Percentiles rank a stretch among this genome's conserved stretches.
These are phyloP conservation scores for Penicillium expansum DNA, from an alignment of 2,329 filamentous ascomycete genomes.

Conservation along the genomic window DNA sequence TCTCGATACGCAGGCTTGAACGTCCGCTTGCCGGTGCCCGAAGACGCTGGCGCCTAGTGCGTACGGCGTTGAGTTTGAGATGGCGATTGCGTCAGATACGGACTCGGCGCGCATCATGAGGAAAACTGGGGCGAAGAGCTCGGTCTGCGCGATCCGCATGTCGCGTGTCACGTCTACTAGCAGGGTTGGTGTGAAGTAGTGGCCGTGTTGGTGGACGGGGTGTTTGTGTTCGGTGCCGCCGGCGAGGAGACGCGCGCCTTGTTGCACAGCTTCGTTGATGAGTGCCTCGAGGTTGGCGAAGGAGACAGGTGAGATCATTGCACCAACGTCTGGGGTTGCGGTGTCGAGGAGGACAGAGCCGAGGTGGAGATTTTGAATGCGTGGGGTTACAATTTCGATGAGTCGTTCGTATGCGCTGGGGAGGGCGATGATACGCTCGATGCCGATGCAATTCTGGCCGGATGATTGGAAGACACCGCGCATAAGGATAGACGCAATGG, in stretches of 20 bases:
- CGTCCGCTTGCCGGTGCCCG: slow-evolving; percentile 62
- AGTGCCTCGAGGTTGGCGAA: slow-evolving; percentile 75
- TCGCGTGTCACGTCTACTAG: slow-evolving; percentile 80
- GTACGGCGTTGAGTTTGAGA: slow-evolving; percentile 82
- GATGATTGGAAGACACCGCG: slow-evolving; percentile 92
- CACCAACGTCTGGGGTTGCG: slow-evolving; percentile 68
- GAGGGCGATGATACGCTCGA: slow-evolving; percentile 84
- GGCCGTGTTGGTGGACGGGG: slow-evolving; percentile 70
- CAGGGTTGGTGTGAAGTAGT: slow-evolving; percentile 91
- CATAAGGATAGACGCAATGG: slow-evolving; percentile 79
- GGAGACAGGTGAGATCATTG: slow-evolving; percentile 75
- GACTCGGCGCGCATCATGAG: slow-evolving; percentile 71
- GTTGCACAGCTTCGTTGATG: slow-evolving; percentile 70
- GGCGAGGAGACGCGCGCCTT: slow-evolving; percentile 76
- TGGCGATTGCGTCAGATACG: slow-evolving; percentile 65
- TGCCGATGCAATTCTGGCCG: slow-evolving; percentile 96
- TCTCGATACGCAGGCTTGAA: slow-evolving; percentile 63
- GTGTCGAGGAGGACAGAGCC: slow-evolving; percentile 64
- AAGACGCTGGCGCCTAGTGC: slow-evolving; percentile 89
- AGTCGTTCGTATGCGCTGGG: slow-evolving; percentile 73
- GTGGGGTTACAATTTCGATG: slow-evolving; percentile 66
- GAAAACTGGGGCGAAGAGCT: slow-evolving; percentile 92
- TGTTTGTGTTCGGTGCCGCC: slow-evolving; percentile 73
- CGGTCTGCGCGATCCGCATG: slow-evolving; percentile 85
- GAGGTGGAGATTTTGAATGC: slow-evolving; percentile 70